Percentiles rank a stretch among this genome's conserved stretches.
These are phyloP conservation scores for Delphinella strobiligena DNA, from an alignment of 2,329 filamentous ascomycete species.

Conservation along the genomic window DNA sequence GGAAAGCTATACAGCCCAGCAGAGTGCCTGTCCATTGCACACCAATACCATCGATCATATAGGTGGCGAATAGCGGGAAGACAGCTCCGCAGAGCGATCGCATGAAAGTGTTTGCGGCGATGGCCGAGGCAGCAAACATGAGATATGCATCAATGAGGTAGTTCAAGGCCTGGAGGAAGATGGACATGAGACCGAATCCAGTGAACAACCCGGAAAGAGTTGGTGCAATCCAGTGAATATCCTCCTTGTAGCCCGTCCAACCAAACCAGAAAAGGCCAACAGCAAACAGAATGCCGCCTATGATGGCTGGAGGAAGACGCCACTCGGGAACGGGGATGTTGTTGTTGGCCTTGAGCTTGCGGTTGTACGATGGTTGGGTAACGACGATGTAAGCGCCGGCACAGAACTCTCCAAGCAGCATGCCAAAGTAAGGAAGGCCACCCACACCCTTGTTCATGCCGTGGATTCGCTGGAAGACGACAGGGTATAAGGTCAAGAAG, in stretches of 20 bases:
- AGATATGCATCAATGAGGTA: slow-evolving; percentile 49
- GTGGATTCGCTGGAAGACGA: slow-evolving; percentile 65
- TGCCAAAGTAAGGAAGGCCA: slow-evolving; percentile 74
- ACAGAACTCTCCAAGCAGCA: slow-evolving; percentile 28
- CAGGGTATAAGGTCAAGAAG: slow-evolving; percentile 73
- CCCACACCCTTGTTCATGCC: slow-evolving; percentile 56
- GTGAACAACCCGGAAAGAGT: slow-evolving; percentile 38
- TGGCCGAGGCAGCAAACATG: slow-evolving; percentile 43
- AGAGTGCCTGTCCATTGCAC: slow-evolving; percentile 35
- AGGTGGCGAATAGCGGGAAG: slow-evolving; percentile 42
- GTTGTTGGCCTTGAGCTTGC: slow-evolving; percentile 30
- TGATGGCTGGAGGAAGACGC: slow-evolving; percentile 42
- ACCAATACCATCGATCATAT: slow-evolving; percentile 42
- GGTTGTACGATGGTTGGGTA: slow-evolving; percentile 17
- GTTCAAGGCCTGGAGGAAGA: slow-evolving; percentile 47
- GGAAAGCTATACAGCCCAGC: slow-evolving; percentile 30
- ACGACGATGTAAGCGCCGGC: slow-evolving; percentile 16
- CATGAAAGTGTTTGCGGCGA: slow-evolving; percentile 45
- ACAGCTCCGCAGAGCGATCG: slow-evolving; percentile 37
- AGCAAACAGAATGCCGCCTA: slow-evolving; percentile 32
- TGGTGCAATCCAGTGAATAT: slow-evolving; percentile 26
- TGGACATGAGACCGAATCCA: slow-evolving; percentile 45
- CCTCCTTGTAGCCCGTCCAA: slow-evolving; percentile 20
- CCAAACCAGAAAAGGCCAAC: slow-evolving; percentile 24
- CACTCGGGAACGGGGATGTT: slow-evolving; percentile 45